Percentiles rank a stretch among this genome's conserved stretches.
phyloP scores from a whole-genome alignment of 306 rosid species.

The Cicer pinnatifidum region DNA sequence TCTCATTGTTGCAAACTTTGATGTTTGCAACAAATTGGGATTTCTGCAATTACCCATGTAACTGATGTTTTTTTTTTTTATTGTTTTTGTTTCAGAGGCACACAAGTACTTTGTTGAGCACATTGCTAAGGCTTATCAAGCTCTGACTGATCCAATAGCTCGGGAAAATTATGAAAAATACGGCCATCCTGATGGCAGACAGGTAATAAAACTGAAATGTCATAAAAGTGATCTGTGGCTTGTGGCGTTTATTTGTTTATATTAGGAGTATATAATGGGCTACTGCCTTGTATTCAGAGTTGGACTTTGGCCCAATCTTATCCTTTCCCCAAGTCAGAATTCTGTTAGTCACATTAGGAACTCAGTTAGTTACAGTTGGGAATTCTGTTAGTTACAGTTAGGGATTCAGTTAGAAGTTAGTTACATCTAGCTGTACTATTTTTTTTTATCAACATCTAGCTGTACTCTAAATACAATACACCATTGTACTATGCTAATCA shows the following conservation, averaged over 20 bases:
- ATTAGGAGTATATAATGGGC: not conserved
- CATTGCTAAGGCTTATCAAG: slow-evolving; percentile 95
- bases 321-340: not conserved
- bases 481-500: not conserved
- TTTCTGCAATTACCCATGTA: slow-evolving; percentile 22
- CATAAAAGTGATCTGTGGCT: slow-evolving; percentile 26
- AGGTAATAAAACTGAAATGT: slow-evolving; percentile 58
- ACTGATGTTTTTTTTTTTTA: slow-evolving; percentile 16
- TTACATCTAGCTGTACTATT: not conserved
- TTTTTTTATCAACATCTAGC: not conserved
- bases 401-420: not conserved
- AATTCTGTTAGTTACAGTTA: not conserved
- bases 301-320: not conserved
- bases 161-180: slow-evolving; percentile 95
- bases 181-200: slow-evolving; percentile 98
- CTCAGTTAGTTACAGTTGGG: not conserved
- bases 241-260: slow-evolving; percentile 23
- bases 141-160: slow-evolving; percentile 84
- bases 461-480: not conserved
- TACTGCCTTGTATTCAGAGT: not conserved
- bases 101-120: slow-evolving; percentile 83
- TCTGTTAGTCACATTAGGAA: not conserved
- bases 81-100: slow-evolving; percentile 62
- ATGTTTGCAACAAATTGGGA: slow-evolving; percentile 12
- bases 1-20: slow-evolving; percentile 28